Base-by-base conservation (phyloP, 1,139 yeast genomes). In the Saccharomyces hybrid region DNA sequence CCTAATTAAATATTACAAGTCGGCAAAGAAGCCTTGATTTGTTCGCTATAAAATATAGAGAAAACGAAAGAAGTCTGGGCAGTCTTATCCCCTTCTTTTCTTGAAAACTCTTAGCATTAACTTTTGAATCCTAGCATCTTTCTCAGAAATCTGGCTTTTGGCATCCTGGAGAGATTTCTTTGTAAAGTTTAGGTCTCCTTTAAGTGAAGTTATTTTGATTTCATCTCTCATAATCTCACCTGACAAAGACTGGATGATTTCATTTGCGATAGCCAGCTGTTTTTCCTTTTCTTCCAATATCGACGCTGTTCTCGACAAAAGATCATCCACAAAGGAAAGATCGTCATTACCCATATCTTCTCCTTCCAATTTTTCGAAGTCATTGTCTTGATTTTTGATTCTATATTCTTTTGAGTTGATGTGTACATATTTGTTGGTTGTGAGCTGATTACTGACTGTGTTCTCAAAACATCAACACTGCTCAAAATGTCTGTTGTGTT, bases 171-270 rank as follows among this genome's bases (percentile, higher is more conserved):
- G 56, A 31, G 56, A 56, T 41, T 44, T 52, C 11, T 29, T 47
- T 32, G 55, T 47, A 26, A 53, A 49, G 21, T 38, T 47, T 50
- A 61, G 52, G 16, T 53, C 52, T 6, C 64, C 63, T 47, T 51
- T 50, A 29, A 62, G 48, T 16, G 61, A 53, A 1, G 65, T 59
- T 14, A 62, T 21, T 51, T 57, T 55, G 12, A 61, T 50, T 47
- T 63, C 64, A 48, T 61, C 58, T 24, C 56, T 51, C 56, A 63
- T 58, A 19, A 62, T 51, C 27, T 61, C 64, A 27, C 51, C 52
- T 2, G 63, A 51, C 56, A 64, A 51, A 9, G 54, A 47, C 11
- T 49, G 38, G 14, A 56, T 56, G 29, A 59, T 34, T 12, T 49
- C 49, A 19, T 47, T 51, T 11, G 60, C 56, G 3, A 54, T 44